Conservation (phyloP, 139 green algal species). For the Ostreobium quekettii region DNA sequence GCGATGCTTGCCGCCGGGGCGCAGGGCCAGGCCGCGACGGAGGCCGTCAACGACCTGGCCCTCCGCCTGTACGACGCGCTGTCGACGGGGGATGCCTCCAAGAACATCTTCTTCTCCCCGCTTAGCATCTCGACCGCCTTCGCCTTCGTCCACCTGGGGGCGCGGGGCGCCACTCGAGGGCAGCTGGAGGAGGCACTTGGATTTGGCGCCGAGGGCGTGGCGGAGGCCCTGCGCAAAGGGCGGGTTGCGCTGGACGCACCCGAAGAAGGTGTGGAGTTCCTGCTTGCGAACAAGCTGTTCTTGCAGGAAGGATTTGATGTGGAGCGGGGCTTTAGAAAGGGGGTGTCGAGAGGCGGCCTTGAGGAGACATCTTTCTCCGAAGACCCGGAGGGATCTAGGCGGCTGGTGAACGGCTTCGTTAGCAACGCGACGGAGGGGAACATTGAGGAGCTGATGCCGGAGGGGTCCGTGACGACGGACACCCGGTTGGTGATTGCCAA, state of each 20-base stretch:
- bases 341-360: too few species aligned
- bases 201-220: background rate
- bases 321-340: too few species aligned
- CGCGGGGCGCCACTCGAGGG: background rate
- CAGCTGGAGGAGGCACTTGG: background rate
- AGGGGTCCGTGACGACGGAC: background rate
- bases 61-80: too few species aligned
- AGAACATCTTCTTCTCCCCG: background rate
- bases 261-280: background rate
- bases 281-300: background rate
- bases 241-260: background rate
- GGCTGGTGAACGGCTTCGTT: background rate
- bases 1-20: too few species aligned
- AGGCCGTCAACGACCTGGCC: too few species aligned
- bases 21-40: too few species aligned
- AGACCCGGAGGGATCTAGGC: background rate
- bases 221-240: background rate
- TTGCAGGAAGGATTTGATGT: background rate
- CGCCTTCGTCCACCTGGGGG: background rate
- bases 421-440: background rate
- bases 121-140: background rate
- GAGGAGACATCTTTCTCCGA: too few species aligned
- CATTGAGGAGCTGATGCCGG: background rate
- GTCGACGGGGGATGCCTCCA: background rate
- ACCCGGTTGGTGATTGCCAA: background rate